Evolutionary conservation across 2,329 filamentous ascomycete genomes (phyloP), one percentile per base, ranked within the genome.

Genomic region (Aureobasidium sp.): DNA sequence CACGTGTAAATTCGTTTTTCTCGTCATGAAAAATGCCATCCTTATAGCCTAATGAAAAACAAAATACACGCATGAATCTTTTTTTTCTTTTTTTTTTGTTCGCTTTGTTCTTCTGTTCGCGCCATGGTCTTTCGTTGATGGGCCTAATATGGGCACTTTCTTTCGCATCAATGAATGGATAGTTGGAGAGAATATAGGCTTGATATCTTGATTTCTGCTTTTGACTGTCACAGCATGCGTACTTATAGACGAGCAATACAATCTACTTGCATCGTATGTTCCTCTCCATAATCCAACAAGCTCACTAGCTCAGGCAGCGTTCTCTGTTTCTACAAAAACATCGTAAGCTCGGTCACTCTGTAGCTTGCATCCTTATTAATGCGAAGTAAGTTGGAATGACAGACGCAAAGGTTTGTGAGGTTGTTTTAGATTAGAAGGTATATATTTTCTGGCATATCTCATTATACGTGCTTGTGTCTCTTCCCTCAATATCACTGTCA

Each of bases 1-100:
- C 63, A 71, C 65, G 24, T 66, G 36, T 69, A 69, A 53, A 67
- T 10, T 3, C 8, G 27, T 32, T 52, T 20, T 39, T 37, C n/a
- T 47, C 20, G 13, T 43, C 15, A 29, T 10, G 24, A 17, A 12
- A 27, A 17, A 24, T 53, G 34, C 24, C 13, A 26, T 41, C 41
- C 41, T n/a, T 46, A 46, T 57, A 57, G 53, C 29, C 51, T 57
- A 57, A 57, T 57, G 53, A 57, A 29, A 39, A 57, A 57, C 29
- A 57, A 57, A 57, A 46, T 57, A 36, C 53, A 57, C 53, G 20
- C 39, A 46, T 44, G 39, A 44, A 3, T 36, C 34, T 24, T 17
- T 36, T 36, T 24, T n/a, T n/a, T 32, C 26, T 27, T 4, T 48
- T 17, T 17, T 10, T 32, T 27, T 27, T 8, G 13, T 26, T 47